phyloP scores from a whole-genome alignment of 495 filamentous ascomycete species.

The Tuber melanosporum region DNA sequence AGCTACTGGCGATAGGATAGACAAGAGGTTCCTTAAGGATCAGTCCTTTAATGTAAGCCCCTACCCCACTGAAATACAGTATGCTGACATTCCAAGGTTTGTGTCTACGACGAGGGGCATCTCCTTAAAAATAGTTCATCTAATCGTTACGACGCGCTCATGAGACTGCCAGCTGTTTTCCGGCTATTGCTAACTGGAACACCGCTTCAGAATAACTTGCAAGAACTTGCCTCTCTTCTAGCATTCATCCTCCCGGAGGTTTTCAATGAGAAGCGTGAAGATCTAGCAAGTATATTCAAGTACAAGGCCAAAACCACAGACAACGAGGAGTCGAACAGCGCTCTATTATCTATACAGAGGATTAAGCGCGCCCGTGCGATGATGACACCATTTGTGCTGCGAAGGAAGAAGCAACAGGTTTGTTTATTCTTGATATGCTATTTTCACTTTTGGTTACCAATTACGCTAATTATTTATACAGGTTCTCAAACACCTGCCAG shows the following conservation, averaged over 20 bases:
- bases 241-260: slow-evolving; percentile 83
- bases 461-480: background rate
- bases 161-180: slow-evolving; percentile 69
- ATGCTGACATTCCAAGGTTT: slow-evolving; percentile 50
- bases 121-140: slow-evolving; percentile 80
- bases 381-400: slow-evolving; percentile 88
- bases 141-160: slow-evolving; percentile 68
- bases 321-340: slow-evolving; percentile 57
- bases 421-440: background rate
- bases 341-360: slow-evolving; percentile 74
- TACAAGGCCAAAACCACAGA: slow-evolving; percentile 80
- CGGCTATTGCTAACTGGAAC: slow-evolving; percentile 85
- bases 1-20: slow-evolving; percentile 55
- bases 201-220: slow-evolving; percentile 90
- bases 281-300: slow-evolving; percentile 75
- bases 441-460: background rate
- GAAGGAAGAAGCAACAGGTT: slow-evolving; percentile 79
- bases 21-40: slow-evolving; percentile 63
- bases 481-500: slow-evolving; percentile 77
- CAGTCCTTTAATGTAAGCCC: slow-evolving; percentile 50
- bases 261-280: slow-evolving; percentile 65
- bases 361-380: slow-evolving; percentile 82
- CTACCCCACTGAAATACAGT: background rate
- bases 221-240: slow-evolving; percentile 79
- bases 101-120: slow-evolving; percentile 91